Percentiles rank a stretch among this genome's conserved stretches.
Conservation (phyloP, 805 yeast species). For the Cephaloascus albidus region DNA sequence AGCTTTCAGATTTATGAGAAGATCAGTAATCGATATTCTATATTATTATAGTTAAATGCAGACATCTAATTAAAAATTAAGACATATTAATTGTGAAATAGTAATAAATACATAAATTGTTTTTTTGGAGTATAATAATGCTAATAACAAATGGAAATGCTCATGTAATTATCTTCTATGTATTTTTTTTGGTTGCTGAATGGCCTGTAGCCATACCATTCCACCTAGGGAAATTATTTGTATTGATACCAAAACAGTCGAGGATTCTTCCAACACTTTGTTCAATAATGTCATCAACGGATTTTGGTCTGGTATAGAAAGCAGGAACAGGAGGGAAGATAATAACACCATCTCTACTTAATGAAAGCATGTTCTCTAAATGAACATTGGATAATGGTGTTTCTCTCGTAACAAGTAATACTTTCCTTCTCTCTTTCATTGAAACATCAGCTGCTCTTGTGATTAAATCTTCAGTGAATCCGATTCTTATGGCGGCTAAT, state of each 20-base stretch:
- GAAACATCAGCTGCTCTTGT: conserved; percentile 18
- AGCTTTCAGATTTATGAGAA: too few species aligned
- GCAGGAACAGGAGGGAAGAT: conserved; percentile 18
- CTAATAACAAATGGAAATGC: too few species aligned
- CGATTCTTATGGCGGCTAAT: conserved; percentile 14
- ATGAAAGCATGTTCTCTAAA: conserved; percentile 14
- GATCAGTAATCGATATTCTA: too few species aligned
- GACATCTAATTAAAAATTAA: too few species aligned
- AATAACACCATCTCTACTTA: conserved; percentile 10
- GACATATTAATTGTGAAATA: too few species aligned
- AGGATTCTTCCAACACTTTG: conserved; percentile 14
- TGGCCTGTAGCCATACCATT: too few species aligned
- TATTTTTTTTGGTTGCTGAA: too few species aligned
- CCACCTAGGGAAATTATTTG: conserved; percentile 14
- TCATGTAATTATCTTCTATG: too few species aligned
- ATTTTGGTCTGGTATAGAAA: conserved; percentile 13
- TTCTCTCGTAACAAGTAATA: conserved; percentile 14
- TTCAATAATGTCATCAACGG: conserved; percentile 13
- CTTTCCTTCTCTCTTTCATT: conserved; percentile 12
- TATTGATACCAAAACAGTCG: conserved; percentile 13
- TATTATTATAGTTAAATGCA: too few species aligned
- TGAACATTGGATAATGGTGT: conserved; percentile 17
- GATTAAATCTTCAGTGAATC: conserved; percentile 16
- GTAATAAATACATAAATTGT: too few species aligned
- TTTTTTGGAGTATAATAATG: too few species aligned